A percentile compares a stretch with the other conserved stretches of the same genome.
phyloP scores from a whole-genome alignment of 208 protist species.

The Vickermania ingenoplastis region DNA sequence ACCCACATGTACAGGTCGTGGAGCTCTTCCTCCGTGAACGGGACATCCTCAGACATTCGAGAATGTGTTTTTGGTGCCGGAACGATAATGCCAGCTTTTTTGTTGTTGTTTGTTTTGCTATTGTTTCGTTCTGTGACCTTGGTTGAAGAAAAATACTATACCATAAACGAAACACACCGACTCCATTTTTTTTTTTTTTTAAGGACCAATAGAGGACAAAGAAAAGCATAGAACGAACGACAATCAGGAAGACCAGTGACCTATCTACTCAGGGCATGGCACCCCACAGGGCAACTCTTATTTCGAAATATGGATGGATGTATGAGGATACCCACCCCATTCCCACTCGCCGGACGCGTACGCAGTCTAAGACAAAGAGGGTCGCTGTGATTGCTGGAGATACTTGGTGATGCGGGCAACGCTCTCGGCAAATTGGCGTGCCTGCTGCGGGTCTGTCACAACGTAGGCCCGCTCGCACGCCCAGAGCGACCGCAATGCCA shows the following conservation, averaged over 20 bases:
- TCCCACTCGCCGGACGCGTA: no score
- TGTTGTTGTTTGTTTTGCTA: no score
- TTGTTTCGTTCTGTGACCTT: no score
- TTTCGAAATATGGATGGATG: no score
- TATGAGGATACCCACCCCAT: no score
- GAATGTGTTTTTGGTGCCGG: no score
- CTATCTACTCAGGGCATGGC: no score
- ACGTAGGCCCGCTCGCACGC: neutral
- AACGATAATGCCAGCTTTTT: no score
- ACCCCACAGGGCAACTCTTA: no score
- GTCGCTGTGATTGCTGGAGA: neutral
- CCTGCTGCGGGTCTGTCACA: neutral
- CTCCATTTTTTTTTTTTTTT: conserved; percentile 11
- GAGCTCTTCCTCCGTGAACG: conserved; percentile 90
- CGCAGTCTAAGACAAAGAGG: no score
- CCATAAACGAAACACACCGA: neutral
- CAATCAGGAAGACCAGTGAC: conserved; percentile 7
- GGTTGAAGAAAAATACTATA: no score
- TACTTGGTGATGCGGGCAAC: neutral
- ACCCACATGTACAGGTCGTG: conserved; percentile 97
- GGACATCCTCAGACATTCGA: conserved; percentile 27
- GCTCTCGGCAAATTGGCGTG: neutral
- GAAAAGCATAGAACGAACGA: conserved; percentile 2
- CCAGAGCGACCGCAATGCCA: neutral
- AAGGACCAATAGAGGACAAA: conserved; percentile 3